A percentile compares a stretch with the other conserved stretches of the same genome.
phyloP scores from a whole-genome alignment of 75 land plant genomes.

The Pinus albicaulis region DNA sequence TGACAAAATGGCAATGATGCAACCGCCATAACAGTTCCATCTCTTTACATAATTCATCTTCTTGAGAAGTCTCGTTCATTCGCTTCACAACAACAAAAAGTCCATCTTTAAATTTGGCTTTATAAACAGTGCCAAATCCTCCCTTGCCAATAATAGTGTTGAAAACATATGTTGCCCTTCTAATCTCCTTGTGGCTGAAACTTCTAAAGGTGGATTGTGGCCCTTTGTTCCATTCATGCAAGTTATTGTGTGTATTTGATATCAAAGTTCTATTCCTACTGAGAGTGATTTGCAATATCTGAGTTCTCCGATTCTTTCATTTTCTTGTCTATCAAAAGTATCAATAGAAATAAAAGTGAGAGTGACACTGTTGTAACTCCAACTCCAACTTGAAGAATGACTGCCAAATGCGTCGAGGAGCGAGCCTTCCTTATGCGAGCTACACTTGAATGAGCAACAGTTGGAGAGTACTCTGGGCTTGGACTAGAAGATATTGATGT shows the following conservation, averaged over 20 bases:
- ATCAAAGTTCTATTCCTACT: background rate
- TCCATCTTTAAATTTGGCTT: conserved; percentile 28
- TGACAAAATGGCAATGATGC: conserved; percentile 40
- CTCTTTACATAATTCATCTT: conserved; percentile 9
- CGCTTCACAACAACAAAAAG: conserved; percentile 11
- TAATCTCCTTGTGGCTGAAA: conserved; percentile 20
- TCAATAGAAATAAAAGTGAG: too few species aligned
- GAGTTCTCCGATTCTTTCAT: conserved; percentile 39
- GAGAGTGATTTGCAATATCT: background rate
- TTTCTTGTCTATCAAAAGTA: conserved; percentile 11
- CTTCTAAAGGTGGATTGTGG: conserved; percentile 14
- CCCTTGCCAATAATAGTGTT: conserved; percentile 15
- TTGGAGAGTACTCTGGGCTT: too few species aligned
- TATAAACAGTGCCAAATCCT: conserved; percentile 39
- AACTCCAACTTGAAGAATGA: too few species aligned
- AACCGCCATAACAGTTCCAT: conserved; percentile 21
- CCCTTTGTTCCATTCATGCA: conserved; percentile 21
- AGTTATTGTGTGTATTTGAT: background rate
- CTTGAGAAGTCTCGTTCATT: conserved; percentile 16
- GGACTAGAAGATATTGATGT: too few species aligned
- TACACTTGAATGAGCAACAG: too few species aligned
- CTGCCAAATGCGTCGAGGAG: too few species aligned
- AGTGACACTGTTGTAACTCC: too few species aligned
- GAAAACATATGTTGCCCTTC: conserved; percentile 25
- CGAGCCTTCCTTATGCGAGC: too few species aligned